Conservation (phyloP, 176 grass and related monocot species). For the Raddia distichophylla region DNA sequence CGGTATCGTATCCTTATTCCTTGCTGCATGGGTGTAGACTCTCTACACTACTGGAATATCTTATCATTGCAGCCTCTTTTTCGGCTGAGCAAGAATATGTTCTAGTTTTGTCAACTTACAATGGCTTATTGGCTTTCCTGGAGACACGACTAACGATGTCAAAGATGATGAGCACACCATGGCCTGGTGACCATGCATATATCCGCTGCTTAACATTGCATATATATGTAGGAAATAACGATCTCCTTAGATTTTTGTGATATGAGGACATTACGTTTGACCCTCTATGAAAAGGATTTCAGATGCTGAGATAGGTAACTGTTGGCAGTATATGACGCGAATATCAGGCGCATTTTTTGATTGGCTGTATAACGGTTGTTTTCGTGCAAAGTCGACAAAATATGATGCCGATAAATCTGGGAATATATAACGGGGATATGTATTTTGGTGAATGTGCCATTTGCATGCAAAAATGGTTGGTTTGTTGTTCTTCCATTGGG, state of each 20-base stretch:
- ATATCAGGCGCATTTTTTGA: conserved; percentile 2
- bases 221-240: background rate
- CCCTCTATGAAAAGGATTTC: background rate
- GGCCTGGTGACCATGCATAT: background rate
- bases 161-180: conserved; percentile 26
- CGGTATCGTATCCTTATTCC: no score
- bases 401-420: background rate
- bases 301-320: conserved; percentile 15
- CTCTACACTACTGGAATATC: background rate
- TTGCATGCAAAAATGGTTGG: background rate
- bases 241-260: conserved; percentile 27
- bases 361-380: conserved; percentile 10
- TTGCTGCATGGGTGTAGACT: background rate
- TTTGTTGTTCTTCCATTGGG: background rate
- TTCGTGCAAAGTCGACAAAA: conserved; percentile 23
- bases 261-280: conserved; percentile 14
- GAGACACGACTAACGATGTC: conserved; percentile 11
- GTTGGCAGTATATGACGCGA: background rate
- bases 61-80: background rate
- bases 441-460: background rate
- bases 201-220: background rate
- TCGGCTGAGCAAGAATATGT: conserved; percentile 18
- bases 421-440: background rate
- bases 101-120: conserved; percentile 19
- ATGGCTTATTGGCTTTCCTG: conserved; percentile 11